Base-by-base conservation (phyloP, 139 green algal genomes). In the Coccomyxa sp. region DNA sequence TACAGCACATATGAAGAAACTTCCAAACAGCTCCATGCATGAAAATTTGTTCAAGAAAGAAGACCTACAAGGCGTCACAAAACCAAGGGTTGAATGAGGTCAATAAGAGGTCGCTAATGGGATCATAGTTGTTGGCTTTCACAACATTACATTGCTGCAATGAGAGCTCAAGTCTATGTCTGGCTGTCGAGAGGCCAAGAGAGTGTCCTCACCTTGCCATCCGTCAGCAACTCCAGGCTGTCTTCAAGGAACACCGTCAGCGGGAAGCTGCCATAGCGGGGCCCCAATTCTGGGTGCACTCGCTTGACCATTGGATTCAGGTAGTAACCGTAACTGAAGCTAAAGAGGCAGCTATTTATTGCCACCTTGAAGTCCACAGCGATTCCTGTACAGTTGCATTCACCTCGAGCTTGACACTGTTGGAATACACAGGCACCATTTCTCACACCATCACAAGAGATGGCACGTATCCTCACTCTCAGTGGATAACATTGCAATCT, bases 241-340 rank as follows among this genome's bases (percentile, higher is more conserved):
- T 81, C 79, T 30, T 84, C 71, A 30, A 87, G 32, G 10, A 82
- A 27, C 31, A 87, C 71, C 23, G 67, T 81, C 0, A 84, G 13
- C 28, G 60, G n/a, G 67, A 87, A 87, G 79, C 79, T 84, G 31
- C 83, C 83, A 32, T 87, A 87, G 38, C 83, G 76, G 3, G 83
- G 83, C 31, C 79, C 83, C 10, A 16, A 16, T 25, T 67, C 17
- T 12, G 83, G 83, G 21, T 59, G 16, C 21, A 87, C 79, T 13
- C 67, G 23, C 27, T 23, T 58, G 13, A 84, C 32, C 16, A 75
- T 58, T 7, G 79, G 79, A 25, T 67, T 32, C 14, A 58, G 25
- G 23, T 87, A 87, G 79, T 84, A 87, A 7, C 30, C 58, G 51
- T 77, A 87, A 1, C 38, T 32, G 17, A 75, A 38, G 13, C 4